Evolutionary conservation across 345 rosid species (phyloP), one percentile per base, ranked within the genome.

Genomic region (Salix exigua): DNA sequence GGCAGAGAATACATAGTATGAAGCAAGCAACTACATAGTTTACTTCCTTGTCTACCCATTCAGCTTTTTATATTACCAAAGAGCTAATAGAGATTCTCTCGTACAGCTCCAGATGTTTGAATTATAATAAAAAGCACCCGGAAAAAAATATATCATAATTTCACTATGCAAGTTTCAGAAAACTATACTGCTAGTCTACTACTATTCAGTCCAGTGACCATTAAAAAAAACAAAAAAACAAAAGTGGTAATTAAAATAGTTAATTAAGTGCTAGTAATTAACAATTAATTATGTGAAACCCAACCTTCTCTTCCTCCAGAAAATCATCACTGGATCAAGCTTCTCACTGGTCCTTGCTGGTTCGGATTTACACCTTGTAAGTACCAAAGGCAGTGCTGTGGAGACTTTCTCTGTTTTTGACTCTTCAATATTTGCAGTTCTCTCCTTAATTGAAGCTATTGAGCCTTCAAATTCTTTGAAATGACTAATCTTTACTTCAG

Each of bases 281-380:
- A 63, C n/a, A 10, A 40, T 18, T 66, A 17, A 74, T 42, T 63
- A 92, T 73, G 87, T 83, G 83, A 86, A 82, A 74, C 84, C 94
- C 88, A 89, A 87, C 86, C 92, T 90, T 79, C 77, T 85, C 75
- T 86, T 86, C 82, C 81, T 87, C 84, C 81, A 78, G 79, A 87
- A 82, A 80, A 65, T 76, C 73, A 79, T 44, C 65, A 88, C 89
- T 35, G 86, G 86, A 66, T 86, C 85, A 30, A 89, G 87, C 77
- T 82, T 87, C 80, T 83, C 88, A 14, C 83, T 91, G 46, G 81
- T 86, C 81, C 92, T 89, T 51, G 95, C 90, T 82, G 98, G 97
- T 76, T 89, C 98, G 19, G 98, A 92, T 68, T 94, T 92, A 83
- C 97, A 87, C 72, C 98, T 84, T 42, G 87, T 88, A 68, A 94